Conservation (phyloP, 805 yeast genomes). For the Candida coleopterorum region DNA sequence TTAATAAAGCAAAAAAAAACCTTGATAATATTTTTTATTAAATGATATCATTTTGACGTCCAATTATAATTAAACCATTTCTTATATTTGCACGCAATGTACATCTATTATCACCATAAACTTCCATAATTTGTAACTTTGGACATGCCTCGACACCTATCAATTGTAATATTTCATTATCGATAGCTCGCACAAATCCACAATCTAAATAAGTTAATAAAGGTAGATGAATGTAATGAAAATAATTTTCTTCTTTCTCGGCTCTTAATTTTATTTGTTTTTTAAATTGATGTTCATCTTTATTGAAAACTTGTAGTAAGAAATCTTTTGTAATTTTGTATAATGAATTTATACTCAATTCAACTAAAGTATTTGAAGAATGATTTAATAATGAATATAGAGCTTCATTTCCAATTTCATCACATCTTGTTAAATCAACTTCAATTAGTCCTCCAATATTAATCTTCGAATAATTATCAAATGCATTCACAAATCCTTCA, state of each 20-base stretch:
- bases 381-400: conserved; percentile 58
- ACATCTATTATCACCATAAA: conserved; percentile 73
- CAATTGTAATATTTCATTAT: conserved; percentile 59
- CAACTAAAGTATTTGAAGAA: conserved; percentile 60
- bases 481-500: conserved; percentile 57
- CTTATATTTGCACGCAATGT: conserved; percentile 50
- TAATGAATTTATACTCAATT: conserved; percentile 72
- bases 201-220: conserved; percentile 64
- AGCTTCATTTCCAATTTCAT: conserved; percentile 58
- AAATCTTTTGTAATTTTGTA: conserved; percentile 48
- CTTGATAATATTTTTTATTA: conserved; percentile 13
- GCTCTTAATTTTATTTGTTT: conserved; percentile 6
- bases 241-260: conserved; percentile 12
- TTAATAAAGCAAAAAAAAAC: too few relatives aligned
- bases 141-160: conserved; percentile 59
- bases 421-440: conserved; percentile 62
- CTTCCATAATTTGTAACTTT: conserved; percentile 63
- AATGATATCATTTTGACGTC: conserved; percentile 65
- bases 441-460: conserved; percentile 54
- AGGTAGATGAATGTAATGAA: conserved; percentile 36
- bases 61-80: conserved; percentile 58
- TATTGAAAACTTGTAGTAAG: conserved; percentile 43
- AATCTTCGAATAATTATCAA: conserved; percentile 46
- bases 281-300: conserved; percentile 18
- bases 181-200: conserved; percentile 76